A percentile compares a stretch with the other conserved stretches of the same genome.
These are phyloP conservation scores for Penicillium crustosum DNA, from an alignment of 2,329 filamentous ascomycete species.

Conservation along the genomic window DNA sequence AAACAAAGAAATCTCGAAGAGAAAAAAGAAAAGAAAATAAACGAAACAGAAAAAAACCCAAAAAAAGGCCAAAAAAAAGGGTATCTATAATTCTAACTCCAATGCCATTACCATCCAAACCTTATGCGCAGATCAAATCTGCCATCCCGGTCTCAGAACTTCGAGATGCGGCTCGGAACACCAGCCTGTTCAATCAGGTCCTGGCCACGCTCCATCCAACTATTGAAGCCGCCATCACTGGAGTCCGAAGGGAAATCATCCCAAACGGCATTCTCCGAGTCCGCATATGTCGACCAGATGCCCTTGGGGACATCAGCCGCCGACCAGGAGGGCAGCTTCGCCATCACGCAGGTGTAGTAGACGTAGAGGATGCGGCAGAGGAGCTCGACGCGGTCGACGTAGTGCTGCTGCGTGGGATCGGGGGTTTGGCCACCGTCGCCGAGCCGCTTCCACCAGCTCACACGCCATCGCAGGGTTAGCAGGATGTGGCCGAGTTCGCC, in stretches of 20 bases:
- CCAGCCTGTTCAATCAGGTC: slow-evolving; percentile 44
- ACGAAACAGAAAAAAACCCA: slow-evolving; percentile 20
- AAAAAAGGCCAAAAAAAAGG: slow-evolving; percentile 24
- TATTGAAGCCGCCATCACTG: slow-evolving; percentile 40
- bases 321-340: slow-evolving; percentile 44
- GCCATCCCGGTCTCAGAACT: slow-evolving; percentile 18
- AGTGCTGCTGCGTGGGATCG: slow-evolving; percentile 41
- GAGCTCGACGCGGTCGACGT: slow-evolving; percentile 41
- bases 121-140: slow-evolving; percentile 1
- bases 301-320: slow-evolving; percentile 40
- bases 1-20: slow-evolving; percentile 4
- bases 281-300: slow-evolving; percentile 44
- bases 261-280: slow-evolving; percentile 42
- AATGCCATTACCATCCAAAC: slow-evolving; percentile 16
- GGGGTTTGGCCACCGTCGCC: slow-evolving; percentile 40
- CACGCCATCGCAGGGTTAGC: slow-evolving; percentile 46
- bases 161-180: slow-evolving; percentile 33
- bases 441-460: slow-evolving; percentile 47
- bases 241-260: slow-evolving; percentile 46
- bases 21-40: slow-evolving; percentile 1
- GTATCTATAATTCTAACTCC: slow-evolving; percentile 38
- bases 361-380: slow-evolving; percentile 49
- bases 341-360: slow-evolving; percentile 47
- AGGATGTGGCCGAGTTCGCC: slow-evolving; percentile 43
- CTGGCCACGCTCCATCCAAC: slow-evolving; percentile 43